Evolutionary conservation across 345 rosid genomes (phyloP), one percentile per base, ranked within the genome.

Genomic region (Bruguiera sexangula): DNA sequence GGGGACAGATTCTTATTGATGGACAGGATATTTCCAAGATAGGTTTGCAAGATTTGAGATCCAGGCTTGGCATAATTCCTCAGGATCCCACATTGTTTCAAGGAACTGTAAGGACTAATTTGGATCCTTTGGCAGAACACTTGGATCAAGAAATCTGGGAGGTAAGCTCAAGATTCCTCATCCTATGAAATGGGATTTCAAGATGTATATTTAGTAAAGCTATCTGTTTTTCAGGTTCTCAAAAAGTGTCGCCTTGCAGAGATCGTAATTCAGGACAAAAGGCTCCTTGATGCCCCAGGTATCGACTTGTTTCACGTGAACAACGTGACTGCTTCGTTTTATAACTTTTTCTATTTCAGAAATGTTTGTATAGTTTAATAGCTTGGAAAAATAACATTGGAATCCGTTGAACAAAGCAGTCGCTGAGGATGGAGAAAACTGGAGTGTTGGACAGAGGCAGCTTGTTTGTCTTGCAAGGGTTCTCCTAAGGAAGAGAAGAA

Each of bases 401-500:
- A 66, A 73, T 50, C 46, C n/a, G 9, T 60, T 30, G 68, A 60
- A 46, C 71, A 68, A 24, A 78, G 69, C 86, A 89, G 97, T 91
- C 31, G 85, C 91, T 0, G 93, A 91, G 80, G 93, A 91, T 61
- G 97, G 97, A 64, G 93, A 87, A 78, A 94, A 91, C 78, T 94
- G 91, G 92, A 91, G 97, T 57, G 87, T 91, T 34, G 98, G 97
- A 58, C 98, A 93, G 78, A 88, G 98, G 73, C 98, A 93, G 70
- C 89, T 93, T 52, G 81, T 88, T 62, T 91, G 98, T 78, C 84
- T 93, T 21, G 91, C 90, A 4, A 83, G 98, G 74, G 94, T 84
- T 21, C 81, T 91, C 13, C 78, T 92, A 51, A 87, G 89, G 79
- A 84, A 81, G 75, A 81, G 86, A 60, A 88, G 84, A 76, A 84